These are phyloP conservation scores for Heritiera fomes DNA, from an alignment of 345 rosid genomes.

Conservation along the genomic window DNA sequence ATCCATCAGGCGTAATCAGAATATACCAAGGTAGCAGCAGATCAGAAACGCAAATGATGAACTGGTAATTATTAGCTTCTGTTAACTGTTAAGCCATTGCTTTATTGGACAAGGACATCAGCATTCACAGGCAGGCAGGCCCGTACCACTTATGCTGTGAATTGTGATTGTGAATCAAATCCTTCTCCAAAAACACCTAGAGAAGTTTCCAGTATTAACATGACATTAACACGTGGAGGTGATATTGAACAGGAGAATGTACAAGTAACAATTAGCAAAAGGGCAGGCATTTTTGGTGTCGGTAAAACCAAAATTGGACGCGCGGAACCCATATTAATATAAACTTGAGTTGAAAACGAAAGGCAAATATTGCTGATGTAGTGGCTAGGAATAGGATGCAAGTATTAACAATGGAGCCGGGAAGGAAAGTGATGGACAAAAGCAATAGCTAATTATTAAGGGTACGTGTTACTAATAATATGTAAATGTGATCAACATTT, in stretches of 20 bases:
- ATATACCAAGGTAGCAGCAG: no score
- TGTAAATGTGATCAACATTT: no score
- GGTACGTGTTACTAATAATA: no score
- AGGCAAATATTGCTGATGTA: conserved; percentile 10
- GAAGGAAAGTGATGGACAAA: conserved; percentile 17
- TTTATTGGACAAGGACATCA: background rate
- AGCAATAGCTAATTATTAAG: background rate
- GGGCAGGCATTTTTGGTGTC: background rate
- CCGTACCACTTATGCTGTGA: no score
- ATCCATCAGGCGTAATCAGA: no score
- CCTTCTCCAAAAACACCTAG: background rate
- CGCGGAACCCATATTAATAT: no score
- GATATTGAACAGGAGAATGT: conserved; percentile 13
- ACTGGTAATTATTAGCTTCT: background rate
- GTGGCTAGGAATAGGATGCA: background rate
- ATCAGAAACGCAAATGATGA: background rate
- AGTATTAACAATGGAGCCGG: conserved; percentile 12
- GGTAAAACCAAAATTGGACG: no score
- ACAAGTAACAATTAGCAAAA: no score
- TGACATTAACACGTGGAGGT: conserved; percentile 20
- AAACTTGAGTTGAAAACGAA: conserved; percentile 20
- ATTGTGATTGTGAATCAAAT: background rate
- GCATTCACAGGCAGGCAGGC: background rate
- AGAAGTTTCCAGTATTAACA: conserved; percentile 20
- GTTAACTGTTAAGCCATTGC: background rate